phyloP scores from a whole-genome alignment of 768 basidiomycete genomes.

The Mycena indigotica region DNA sequence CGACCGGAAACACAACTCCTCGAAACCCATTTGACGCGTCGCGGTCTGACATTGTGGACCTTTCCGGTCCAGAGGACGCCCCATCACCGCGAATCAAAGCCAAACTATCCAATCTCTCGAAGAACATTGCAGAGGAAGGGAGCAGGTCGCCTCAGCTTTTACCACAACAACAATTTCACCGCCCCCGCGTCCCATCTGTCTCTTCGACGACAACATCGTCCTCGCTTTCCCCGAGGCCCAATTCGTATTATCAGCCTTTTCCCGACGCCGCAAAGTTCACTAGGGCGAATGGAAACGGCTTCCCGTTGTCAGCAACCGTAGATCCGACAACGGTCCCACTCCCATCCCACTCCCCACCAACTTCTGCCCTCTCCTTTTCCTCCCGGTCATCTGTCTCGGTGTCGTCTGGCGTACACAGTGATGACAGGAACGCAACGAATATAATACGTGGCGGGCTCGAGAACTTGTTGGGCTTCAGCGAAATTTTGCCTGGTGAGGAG shows the following conservation, averaged over 20 bases:
- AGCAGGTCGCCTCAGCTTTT: slow-evolving; percentile 25
- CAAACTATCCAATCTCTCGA: slow-evolving; percentile 8
- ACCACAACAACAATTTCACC: slow-evolving; percentile 29
- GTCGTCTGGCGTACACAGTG: slow-evolving; percentile 50
- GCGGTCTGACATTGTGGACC: slow-evolving; percentile 12
- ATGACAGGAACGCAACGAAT: slow-evolving; percentile 32
- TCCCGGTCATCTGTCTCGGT: slow-evolving; percentile 70
- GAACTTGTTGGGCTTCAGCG: slow-evolving; percentile 43
- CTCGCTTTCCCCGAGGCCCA: slow-evolving; percentile 34
- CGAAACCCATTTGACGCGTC: background rate
- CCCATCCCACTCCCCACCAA: slow-evolving; percentile 70
- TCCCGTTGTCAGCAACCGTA: slow-evolving; percentile 37
- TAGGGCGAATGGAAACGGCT: slow-evolving; percentile 24
- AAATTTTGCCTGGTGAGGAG: slow-evolving; percentile 29
- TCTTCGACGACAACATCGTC: slow-evolving; percentile 38
- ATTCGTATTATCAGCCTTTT: slow-evolving; percentile 36
- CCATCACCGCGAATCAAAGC: slow-evolving; percentile 20
- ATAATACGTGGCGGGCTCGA: slow-evolving; percentile 41
- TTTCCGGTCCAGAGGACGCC: slow-evolving; percentile 14
- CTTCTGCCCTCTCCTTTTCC: slow-evolving; percentile 74
- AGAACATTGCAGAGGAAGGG: slow-evolving; percentile 19
- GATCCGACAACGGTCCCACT: slow-evolving; percentile 62
- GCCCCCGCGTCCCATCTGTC: slow-evolving; percentile 44
- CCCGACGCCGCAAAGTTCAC: slow-evolving; percentile 30
- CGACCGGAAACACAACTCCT: background rate